Percentiles rank a stretch among this genome's conserved stretches.
These are phyloP conservation scores for Fusarium citri DNA, from an alignment of 2,329 filamentous ascomycete species.

Conservation along the genomic window DNA sequence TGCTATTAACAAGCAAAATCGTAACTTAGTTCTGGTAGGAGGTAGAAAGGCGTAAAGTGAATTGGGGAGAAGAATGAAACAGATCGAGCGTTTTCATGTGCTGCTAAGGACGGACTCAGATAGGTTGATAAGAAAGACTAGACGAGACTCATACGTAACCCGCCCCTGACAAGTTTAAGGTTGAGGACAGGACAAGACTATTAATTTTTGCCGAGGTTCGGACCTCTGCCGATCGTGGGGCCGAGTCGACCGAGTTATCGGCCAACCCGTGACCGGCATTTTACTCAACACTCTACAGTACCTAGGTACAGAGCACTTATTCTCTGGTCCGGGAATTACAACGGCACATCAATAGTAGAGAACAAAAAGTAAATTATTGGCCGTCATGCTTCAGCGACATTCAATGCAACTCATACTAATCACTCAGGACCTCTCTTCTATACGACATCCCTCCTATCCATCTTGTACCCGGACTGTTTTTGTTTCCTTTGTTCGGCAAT, in stretches of 20 bases:
- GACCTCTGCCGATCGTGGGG: slow-evolving; percentile 24
- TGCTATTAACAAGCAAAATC: background rate
- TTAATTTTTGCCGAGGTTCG: slow-evolving; percentile 41
- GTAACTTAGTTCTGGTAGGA: background rate
- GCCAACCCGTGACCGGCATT: slow-evolving; percentile 22
- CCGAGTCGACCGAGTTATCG: slow-evolving; percentile 31
- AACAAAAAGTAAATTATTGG: background rate
- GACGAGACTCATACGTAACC: slow-evolving; percentile 26
- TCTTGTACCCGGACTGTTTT: background rate
- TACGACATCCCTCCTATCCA: background rate
- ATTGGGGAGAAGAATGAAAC: background rate
- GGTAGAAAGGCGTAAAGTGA: background rate
- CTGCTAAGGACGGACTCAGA: background rate
- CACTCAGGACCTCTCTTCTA: slow-evolving; percentile 8
- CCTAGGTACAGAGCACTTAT: background rate
- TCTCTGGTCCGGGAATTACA: slow-evolving; percentile 9
- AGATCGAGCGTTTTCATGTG: slow-evolving; percentile 33
- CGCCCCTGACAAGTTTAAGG: slow-evolving; percentile 28
- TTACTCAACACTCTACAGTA: too few species aligned
- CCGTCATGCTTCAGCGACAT: background rate
- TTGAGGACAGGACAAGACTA: background rate
- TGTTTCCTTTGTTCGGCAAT: slow-evolving; percentile 4
- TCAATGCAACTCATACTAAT: slow-evolving; percentile 16
- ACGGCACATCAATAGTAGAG: background rate
- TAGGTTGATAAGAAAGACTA: slow-evolving; percentile 10